Evolutionary conservation across 1,284 basidiomycete species (phyloP).

Genomic region (Cryptococcus hybrid): DNA sequence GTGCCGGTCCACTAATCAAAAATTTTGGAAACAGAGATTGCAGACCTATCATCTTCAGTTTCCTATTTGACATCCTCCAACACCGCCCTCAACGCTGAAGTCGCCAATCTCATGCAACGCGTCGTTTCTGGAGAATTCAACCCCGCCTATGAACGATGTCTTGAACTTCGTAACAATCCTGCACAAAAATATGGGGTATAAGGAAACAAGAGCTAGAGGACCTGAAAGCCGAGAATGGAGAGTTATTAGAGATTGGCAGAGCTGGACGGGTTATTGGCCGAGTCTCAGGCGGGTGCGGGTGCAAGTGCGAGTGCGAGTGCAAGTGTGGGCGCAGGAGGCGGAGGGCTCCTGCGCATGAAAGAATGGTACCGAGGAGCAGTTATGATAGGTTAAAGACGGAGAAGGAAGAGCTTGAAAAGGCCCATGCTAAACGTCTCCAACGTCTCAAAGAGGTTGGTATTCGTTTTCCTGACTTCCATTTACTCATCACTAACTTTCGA

Average conservation of each 20-base stretch:
- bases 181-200: constrained; percentile 52
- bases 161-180: constrained; percentile 54
- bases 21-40: constrained; percentile 21
- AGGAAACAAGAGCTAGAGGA: constrained; percentile 53
- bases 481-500: too few species aligned
- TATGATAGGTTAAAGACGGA: constrained; percentile 51
- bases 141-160: constrained; percentile 48
- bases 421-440: constrained; percentile 54
- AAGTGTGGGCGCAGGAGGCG: not conserved
- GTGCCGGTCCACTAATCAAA: not conserved
- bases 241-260: constrained; percentile 47
- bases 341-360: not conserved
- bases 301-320: constrained; percentile 3
- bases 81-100: constrained; percentile 51
- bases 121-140: constrained; percentile 56
- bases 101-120: constrained; percentile 52
- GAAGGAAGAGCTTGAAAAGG: constrained; percentile 48
- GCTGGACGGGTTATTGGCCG: constrained; percentile 14
- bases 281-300: not conserved
- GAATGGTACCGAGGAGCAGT: constrained; percentile 51
- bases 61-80: constrained; percentile 48
- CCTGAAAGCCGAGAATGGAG: constrained; percentile 53
- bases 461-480: not conserved
- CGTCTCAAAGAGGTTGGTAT: constrained; percentile 53
- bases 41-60: constrained; percentile 30